Evolutionary conservation across 352 stramenopile genomes (phyloP).

Genomic region (Phytophthora sp.): DNA sequence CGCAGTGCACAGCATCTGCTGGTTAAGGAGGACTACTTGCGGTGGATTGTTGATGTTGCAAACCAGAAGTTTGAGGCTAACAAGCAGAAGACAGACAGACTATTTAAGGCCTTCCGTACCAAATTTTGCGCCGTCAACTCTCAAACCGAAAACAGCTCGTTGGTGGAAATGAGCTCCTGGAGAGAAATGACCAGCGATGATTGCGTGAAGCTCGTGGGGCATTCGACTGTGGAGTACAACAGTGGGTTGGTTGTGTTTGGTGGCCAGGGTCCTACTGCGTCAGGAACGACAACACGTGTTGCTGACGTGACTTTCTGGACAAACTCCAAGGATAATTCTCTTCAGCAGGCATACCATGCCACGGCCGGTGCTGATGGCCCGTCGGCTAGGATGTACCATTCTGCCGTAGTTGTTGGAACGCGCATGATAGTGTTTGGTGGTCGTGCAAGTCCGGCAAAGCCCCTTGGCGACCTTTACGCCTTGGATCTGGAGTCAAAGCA

Average conservation of each 20-base stretch:
- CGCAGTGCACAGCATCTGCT: constrained; percentile 52
- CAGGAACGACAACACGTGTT: constrained; percentile 67
- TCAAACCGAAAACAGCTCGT: neutral
- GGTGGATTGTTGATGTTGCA: constrained; percentile 78
- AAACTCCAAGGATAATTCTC: constrained; percentile 18
- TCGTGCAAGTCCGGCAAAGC: constrained; percentile 68
- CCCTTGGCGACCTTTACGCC: constrained; percentile 68
- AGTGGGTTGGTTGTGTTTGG: constrained; percentile 68
- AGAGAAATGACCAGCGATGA: constrained; percentile 20
- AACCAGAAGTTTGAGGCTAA: constrained; percentile 89
- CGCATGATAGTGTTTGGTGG: constrained; percentile 86
- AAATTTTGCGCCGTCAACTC: constrained; percentile 41
- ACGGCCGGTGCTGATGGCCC: constrained; percentile 22
- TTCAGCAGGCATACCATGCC: constrained; percentile 39
- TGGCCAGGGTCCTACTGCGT: constrained; percentile 61
- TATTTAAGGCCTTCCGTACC: constrained; percentile 62
- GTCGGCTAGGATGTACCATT: constrained; percentile 80
- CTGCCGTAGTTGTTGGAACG: constrained; percentile 51
- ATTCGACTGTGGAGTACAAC: constrained; percentile 59
- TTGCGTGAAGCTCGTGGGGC: constrained; percentile 64
- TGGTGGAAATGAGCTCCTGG: constrained; percentile 30
- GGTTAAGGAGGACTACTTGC: constrained; percentile 70
- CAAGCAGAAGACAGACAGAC: constrained; percentile 69
- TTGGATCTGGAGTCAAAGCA: constrained; percentile 55
- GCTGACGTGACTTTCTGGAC: constrained; percentile 52